phyloP scores from a whole-genome alignment of 441 rosid genomes.

The Gossypium trilobum region DNA sequence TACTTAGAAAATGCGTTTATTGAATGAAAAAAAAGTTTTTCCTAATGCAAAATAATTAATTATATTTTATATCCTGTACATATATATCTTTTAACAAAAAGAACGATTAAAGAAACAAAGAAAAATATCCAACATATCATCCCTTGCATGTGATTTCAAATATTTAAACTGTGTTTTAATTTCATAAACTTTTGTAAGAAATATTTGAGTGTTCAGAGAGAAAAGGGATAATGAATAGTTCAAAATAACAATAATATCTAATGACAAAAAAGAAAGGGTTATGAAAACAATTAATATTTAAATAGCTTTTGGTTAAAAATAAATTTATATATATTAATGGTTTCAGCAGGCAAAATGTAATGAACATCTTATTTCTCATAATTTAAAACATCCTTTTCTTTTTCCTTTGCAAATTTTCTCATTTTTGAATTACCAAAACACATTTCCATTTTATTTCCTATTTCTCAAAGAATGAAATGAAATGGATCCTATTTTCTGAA shows the following conservation, averaged over 20 bases:
- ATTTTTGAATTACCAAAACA: background rate
- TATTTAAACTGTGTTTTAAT: background rate
- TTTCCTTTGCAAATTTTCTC: background rate
- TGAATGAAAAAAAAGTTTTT: background rate
- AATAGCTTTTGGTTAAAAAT: background rate
- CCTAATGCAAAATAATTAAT: background rate
- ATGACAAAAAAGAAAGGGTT: background rate
- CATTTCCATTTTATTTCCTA: background rate
- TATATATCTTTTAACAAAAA: background rate
- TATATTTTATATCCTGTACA: background rate
- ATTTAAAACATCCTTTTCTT: background rate
- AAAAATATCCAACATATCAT: background rate
- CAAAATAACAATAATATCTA: background rate
- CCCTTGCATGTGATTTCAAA: background rate
- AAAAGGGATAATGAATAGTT: background rate
- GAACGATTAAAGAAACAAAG: background rate
- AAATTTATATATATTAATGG: background rate
- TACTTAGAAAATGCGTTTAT: background rate
- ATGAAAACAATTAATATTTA: background rate
- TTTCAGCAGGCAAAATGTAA: background rate
- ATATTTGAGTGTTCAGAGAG: background rate
- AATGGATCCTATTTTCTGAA: background rate
- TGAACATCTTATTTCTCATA: background rate
- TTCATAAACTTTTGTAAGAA: background rate
- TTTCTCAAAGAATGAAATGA: conserved; percentile 4